phyloP scores from a whole-genome alignment of 306 rosid genomes.

The Lathyrus sativus region DNA sequence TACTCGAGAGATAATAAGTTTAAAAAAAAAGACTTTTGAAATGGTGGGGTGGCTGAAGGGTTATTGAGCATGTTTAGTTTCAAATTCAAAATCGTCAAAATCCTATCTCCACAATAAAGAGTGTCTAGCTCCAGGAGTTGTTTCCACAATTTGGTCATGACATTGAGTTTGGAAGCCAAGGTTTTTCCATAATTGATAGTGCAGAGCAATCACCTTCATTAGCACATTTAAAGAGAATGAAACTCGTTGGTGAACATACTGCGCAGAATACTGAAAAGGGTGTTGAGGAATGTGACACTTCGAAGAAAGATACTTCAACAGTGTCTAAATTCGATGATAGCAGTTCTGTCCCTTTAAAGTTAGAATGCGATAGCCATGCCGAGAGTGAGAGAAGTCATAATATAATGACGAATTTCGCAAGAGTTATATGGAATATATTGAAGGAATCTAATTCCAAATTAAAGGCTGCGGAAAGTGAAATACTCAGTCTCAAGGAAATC shows the following conservation, averaged over 20 bases:
- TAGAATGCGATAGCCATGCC: slow-evolving; percentile 27
- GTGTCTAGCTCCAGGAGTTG: too few relatives aligned
- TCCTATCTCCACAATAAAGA: too few relatives aligned
- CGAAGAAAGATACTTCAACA: slow-evolving; percentile 45
- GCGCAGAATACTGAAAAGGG: slow-evolving; percentile 48
- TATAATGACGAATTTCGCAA: slow-evolving; percentile 69
- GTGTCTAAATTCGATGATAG: slow-evolving; percentile 37
- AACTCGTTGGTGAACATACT: slow-evolving; percentile 44
- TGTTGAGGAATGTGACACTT: slow-evolving; percentile 38
- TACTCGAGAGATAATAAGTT: too few relatives aligned
- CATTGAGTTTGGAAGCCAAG: too few relatives aligned
- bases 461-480: slow-evolving; percentile 66
- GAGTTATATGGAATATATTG: slow-evolving; percentile 66
- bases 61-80: too few relatives aligned
- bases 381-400: slow-evolving; percentile 55
- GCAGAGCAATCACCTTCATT: slow-evolving; percentile 50
- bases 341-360: slow-evolving; percentile 35
- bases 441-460: slow-evolving; percentile 64
- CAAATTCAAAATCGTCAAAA: too few relatives aligned
- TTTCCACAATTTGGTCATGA: too few relatives aligned
- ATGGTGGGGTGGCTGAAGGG: too few relatives aligned
- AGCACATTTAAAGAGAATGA: slow-evolving; percentile 63
- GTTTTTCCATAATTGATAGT: slow-evolving; percentile 49
- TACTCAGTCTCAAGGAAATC: slow-evolving; percentile 56
- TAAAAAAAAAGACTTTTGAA: too few relatives aligned